Conservation (phyloP, 2,329 filamentous ascomycete species). For the Colletotrichum spaethianum region DNA sequence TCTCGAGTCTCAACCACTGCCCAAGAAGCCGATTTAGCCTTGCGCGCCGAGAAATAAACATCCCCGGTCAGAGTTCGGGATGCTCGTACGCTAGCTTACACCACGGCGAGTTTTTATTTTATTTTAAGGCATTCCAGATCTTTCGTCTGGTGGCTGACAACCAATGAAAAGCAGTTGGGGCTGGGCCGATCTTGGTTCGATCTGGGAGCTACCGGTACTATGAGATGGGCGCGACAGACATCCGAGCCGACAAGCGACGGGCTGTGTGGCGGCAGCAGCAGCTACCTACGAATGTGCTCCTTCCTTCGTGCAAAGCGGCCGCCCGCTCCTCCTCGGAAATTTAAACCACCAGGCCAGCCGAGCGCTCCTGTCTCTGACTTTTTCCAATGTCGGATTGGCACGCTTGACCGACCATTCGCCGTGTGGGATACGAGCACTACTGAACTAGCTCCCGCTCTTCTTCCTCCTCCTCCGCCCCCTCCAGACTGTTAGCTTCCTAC, state of each 20-base stretch:
- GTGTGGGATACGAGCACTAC: not conserved
- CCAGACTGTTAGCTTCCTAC: not conserved
- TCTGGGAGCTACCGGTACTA: not conserved
- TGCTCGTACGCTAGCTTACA: not conserved
- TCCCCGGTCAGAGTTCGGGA: too few species aligned
- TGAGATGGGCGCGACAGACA: not conserved
- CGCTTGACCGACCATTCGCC: not conserved
- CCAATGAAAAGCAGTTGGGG: slow-evolving; percentile 1
- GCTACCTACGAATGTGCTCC: not conserved
- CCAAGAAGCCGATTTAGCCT: not conserved
- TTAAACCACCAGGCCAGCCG: not conserved
- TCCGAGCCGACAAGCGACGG: slow-evolving; percentile 11
- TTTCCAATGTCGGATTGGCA: not conserved
- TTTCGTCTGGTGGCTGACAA: not conserved
- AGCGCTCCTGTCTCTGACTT: not conserved
- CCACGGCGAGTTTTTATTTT: too few species aligned
- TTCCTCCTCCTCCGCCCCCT: too few species aligned
- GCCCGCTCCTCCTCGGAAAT: slow-evolving; percentile 10
- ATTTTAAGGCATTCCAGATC: not conserved
- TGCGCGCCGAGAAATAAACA: not conserved
- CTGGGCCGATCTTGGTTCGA: not conserved
- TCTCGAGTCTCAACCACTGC: not conserved
- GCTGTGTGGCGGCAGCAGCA: not conserved
- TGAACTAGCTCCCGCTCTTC: not conserved
- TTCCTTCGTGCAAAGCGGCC: not conserved